These are phyloP conservation scores for Corrigiola litoralis DNA, from an alignment of 179 eudicot species.

Conservation along the genomic window DNA sequence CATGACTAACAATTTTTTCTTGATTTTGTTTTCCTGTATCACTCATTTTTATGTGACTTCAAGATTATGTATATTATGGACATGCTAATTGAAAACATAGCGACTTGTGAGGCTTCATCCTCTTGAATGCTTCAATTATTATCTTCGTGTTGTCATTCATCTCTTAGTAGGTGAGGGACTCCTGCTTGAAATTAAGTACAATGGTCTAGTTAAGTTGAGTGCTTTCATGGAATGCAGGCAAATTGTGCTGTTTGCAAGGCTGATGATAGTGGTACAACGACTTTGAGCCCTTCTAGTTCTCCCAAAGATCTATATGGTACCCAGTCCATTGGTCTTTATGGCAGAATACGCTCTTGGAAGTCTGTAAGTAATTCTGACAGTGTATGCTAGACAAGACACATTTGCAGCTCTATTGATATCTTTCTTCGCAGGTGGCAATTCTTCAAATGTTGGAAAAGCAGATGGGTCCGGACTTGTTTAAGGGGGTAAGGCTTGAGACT, in stretches of 20 bases:
- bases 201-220: not conserved
- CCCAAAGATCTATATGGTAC: conserved; percentile 86
- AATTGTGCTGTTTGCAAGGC: conserved; percentile 92
- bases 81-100: too few relatives aligned
- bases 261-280: conserved; percentile 90
- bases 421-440: conserved; percentile 66
- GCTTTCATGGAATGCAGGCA: conserved; percentile 43
- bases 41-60: not conserved
- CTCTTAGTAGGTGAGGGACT: not conserved
- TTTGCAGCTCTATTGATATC: not conserved
- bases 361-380: conserved; percentile 58
- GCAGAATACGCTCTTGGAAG: conserved; percentile 93
- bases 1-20: too few relatives aligned
- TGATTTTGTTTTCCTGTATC: not conserved
- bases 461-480: conserved; percentile 98
- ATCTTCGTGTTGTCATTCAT: too few relatives aligned
- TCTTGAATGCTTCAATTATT: too few relatives aligned
- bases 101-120: not conserved
- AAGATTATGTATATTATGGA: not conserved
- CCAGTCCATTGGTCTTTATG: conserved; percentile 85
- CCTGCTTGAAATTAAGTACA: not conserved
- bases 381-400: conserved; percentile 1
- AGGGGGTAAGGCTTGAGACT: conserved; percentile 54
- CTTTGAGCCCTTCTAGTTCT: conserved; percentile 69
- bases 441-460: conserved; percentile 99